Evolutionary conservation across 257 asterid species (phyloP), one percentile per base, ranked within the genome.

Genomic region (Paulownia fortunei): DNA sequence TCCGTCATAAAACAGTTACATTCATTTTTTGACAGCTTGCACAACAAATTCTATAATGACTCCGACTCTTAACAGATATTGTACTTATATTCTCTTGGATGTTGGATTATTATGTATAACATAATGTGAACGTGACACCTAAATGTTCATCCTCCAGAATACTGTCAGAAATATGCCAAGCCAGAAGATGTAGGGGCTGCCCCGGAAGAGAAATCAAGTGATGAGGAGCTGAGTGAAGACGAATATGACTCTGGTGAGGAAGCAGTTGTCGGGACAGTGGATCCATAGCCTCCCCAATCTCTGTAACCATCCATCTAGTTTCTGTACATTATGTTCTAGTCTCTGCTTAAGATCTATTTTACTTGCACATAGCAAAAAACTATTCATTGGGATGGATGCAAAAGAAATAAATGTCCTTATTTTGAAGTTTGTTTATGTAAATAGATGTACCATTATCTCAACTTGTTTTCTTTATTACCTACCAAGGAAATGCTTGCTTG

Each of bases 161-260:
- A 88, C 80, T 92, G 98, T 84, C 84, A 85, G 87, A 93, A 84
- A 85, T 96, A 93, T 63, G 98, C 97, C 10, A 96, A 96, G 78
- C 92, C 95, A 26, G 97, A 93, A 84, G 98, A 96, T 66, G 82
- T 86, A 19, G 99, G 99, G 69, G 92, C 83, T 9, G 84, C 63
- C 41, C 80, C 86, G 0, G 97, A 89, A 74, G 99, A 93, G 76
- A 76, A 85, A 70, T 82, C 91, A n/a, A 92, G 97, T 62, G 98
- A 95, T 16, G 97, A 89, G 41, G 97, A 92, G 87, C 64, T 91
- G 37, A 96, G 93, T 49, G 97, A 93, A 76, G 91, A 84, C 6
- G 99, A 86, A 60, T 87, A 85, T 8, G 95, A 88, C 65, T 94
- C 96, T 2, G 78, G 88, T 23, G 97, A 93, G 27, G 99, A 93